These are phyloP conservation scores for Melampsora larici-populina DNA, from an alignment of 1,284 basidiomycete genomes.

Conservation along the genomic window DNA sequence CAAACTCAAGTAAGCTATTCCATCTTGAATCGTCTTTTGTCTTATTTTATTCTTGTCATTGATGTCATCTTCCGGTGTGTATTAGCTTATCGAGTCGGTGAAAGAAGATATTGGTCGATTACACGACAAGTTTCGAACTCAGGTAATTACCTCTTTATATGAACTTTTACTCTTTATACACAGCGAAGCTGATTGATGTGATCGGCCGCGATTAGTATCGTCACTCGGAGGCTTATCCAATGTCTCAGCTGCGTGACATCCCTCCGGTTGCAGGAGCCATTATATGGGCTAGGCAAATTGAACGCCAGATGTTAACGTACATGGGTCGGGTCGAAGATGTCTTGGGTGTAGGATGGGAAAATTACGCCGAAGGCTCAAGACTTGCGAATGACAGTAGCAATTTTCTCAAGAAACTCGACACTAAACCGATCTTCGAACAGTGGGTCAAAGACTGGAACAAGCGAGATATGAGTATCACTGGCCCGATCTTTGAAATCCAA, in stretches of 20 bases:
- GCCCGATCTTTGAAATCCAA: slow-evolving; percentile 91
- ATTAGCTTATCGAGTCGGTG: slow-evolving; percentile 84
- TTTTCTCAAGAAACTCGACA: slow-evolving; percentile 91
- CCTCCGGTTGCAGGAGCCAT: slow-evolving; percentile 96
- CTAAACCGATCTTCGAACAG: slow-evolving; percentile 87
- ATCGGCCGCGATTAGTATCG: slow-evolving; percentile 88
- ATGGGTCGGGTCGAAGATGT: slow-evolving; percentile 99
- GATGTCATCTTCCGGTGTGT: background rate
- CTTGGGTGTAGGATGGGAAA: slow-evolving; percentile 95
- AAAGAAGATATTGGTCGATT: slow-evolving; percentile 95
- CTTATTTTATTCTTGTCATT: background rate
- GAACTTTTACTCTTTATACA: slow-evolving; percentile 57
- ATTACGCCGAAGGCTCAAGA: slow-evolving; percentile 97
- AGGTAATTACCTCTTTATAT: slow-evolving; percentile 14
- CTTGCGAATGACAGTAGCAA: slow-evolving; percentile 84
- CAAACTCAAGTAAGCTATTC: slow-evolving; percentile 77
- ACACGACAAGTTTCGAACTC: slow-evolving; percentile 69
- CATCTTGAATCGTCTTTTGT: slow-evolving; percentile 56
- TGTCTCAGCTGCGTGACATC: slow-evolving; percentile 95
- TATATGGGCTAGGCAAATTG: slow-evolving; percentile 97
- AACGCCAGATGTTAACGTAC: slow-evolving; percentile 89
- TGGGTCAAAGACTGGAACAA: slow-evolving; percentile 94
- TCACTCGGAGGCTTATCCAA: slow-evolving; percentile 91
- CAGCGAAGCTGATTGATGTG: slow-evolving; percentile 5
- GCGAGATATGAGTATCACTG: slow-evolving; percentile 84